Conservation (phyloP, 2,329 filamentous ascomycete genomes). For the Tolypocladium inflatum region DNA sequence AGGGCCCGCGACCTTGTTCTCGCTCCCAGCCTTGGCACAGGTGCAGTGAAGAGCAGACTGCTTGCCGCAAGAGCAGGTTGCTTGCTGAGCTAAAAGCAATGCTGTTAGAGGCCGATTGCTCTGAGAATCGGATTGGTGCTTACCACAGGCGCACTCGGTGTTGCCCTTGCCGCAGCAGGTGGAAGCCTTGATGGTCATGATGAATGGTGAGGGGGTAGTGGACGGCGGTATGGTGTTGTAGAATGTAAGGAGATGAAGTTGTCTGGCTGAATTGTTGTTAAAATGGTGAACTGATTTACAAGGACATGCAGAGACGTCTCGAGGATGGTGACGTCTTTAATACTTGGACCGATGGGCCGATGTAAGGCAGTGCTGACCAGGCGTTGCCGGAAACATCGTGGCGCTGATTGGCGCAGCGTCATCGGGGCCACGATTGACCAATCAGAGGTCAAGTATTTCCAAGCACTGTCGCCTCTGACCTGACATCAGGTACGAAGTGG, state of each 20-base stretch:
- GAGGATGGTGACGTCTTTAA: slow-evolving; percentile 7
- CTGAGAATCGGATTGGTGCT: slow-evolving; percentile 14
- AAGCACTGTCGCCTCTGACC: slow-evolving; percentile 3
- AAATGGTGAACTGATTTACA: too few species aligned
- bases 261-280: background rate
- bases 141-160: slow-evolving; percentile 48
- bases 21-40: slow-evolving; percentile 64
- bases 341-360: slow-evolving; percentile 2
- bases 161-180: slow-evolving; percentile 49
- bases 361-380: slow-evolving; percentile 1
- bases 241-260: background rate
- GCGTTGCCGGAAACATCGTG: background rate
- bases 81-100: slow-evolving; percentile 42
- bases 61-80: slow-evolving; percentile 83
- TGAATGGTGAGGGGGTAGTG: slow-evolving; percentile 7
- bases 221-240: background rate
- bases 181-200: slow-evolving; percentile 28
- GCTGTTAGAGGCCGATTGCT: background rate
- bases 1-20: slow-evolving; percentile 66
- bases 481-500: background rate
- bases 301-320: background rate
- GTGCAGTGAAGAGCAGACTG: slow-evolving; percentile 78
- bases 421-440: background rate
- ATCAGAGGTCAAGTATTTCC: slow-evolving; percentile 7
- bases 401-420: slow-evolving; percentile 5